phyloP scores from a whole-genome alignment of 2,329 filamentous ascomycete species.

The Calonectria crousiana region DNA sequence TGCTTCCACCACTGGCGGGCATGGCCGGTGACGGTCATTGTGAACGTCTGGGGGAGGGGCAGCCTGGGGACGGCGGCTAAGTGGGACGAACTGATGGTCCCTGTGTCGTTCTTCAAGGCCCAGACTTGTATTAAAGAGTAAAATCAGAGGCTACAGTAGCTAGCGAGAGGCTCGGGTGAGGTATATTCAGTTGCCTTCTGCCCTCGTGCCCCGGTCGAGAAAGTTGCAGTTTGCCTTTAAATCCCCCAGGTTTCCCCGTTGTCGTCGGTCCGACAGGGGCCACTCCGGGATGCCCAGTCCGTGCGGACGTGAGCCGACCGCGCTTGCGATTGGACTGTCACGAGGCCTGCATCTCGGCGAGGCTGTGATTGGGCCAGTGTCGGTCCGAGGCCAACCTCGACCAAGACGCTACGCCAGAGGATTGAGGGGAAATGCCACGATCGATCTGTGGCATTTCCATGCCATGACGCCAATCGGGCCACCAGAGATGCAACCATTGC shows the following conservation, averaged over 20 bases:
- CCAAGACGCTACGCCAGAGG: not conserved
- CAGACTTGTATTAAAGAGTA: not conserved
- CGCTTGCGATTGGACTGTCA: constrained; percentile 1
- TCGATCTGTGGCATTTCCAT: not conserved
- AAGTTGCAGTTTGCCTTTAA: constrained; percentile 13
- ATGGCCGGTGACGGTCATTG: constrained; percentile 38
- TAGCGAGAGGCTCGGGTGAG: not conserved
- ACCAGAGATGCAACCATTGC: not conserved
- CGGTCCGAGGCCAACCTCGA: constrained; percentile 30
- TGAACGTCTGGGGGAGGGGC: not conserved
- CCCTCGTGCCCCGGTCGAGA: not conserved
- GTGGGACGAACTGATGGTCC: not conserved
- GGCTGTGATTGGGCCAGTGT: constrained; percentile 17
- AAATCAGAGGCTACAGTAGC: not conserved
- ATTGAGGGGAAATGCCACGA: constrained; percentile 3
- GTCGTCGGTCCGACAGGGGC: constrained; percentile 22
- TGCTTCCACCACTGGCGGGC: constrained; percentile 65
- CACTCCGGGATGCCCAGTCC: not conserved
- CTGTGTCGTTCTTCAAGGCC: not conserved
- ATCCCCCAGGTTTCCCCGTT: not conserved
- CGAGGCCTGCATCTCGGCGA: not conserved
- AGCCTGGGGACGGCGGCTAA: not conserved
- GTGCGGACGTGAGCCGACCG: not conserved
- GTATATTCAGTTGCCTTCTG: not conserved
- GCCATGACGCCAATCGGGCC: not conserved